Percentiles rank a stretch among this genome's conserved stretches.
phyloP scores from a whole-genome alignment of 176 grass and related monocot genomes.

The Cymbopogon citratus region DNA sequence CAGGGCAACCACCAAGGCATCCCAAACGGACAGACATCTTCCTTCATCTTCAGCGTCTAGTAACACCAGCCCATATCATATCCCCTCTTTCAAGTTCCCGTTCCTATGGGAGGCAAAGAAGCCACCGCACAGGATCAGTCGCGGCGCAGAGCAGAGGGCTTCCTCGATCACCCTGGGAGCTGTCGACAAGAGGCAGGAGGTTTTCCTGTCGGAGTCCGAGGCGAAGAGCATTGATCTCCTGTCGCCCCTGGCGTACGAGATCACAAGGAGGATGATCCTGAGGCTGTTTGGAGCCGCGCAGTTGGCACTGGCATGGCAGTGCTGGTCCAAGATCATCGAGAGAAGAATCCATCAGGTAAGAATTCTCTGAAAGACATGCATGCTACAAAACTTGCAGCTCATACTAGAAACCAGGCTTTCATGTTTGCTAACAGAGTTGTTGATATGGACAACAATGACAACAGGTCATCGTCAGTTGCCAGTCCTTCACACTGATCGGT shows the following conservation, averaged over 20 bases:
- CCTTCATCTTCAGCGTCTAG: background rate
- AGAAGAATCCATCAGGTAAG: constrained; percentile 50
- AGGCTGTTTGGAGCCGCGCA: background rate
- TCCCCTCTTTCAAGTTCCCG: constrained; percentile 40
- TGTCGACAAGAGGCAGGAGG: background rate
- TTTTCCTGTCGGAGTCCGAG: background rate
- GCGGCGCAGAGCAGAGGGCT: constrained; percentile 9
- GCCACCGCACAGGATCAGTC: background rate
- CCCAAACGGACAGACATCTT: no score
- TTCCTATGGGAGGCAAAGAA: background rate
- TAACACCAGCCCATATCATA: background rate
- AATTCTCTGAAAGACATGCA: background rate
- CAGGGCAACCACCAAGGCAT: background rate
- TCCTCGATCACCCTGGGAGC: constrained; percentile 23
- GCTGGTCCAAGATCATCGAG: constrained; percentile 40
- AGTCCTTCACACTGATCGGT: constrained; percentile 63
- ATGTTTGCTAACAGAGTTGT: background rate
- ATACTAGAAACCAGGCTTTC: background rate
- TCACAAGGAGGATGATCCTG: constrained; percentile 28
- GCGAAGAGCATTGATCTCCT: background rate
- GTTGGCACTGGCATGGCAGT: background rate
- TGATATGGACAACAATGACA: background rate
- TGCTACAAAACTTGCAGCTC: background rate
- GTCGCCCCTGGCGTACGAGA: constrained; percentile 41
- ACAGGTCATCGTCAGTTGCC: constrained; percentile 57